Evolutionary conservation across 371 early-diverging fungal species (phyloP), one percentile per base, ranked within the genome.

Genomic region (Syncephalastrum monosporum): DNA sequence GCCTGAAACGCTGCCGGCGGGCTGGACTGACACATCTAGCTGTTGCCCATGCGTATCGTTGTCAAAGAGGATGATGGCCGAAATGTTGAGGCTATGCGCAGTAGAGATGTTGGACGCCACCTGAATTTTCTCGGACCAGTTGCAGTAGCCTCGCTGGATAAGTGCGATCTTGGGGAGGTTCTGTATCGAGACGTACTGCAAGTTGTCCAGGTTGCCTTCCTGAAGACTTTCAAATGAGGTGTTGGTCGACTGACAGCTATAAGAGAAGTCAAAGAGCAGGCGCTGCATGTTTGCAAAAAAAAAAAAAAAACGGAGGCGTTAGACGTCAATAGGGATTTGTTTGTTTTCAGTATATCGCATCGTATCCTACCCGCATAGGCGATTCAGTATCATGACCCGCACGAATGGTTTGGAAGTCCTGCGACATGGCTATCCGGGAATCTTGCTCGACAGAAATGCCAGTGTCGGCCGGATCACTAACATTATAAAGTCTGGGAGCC

Each of bases 61-160:
- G 43, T 78, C 71, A 45, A 67, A 68, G 29, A 78, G 57, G 10
- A 78, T 24, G 12, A 66, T 48, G n/a, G 66, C 71, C 14, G 53
- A 41, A 7, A 78, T 23, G 38, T 63, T 55, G 7, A 78, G 59
- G 1, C 49, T 27, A 50, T 67, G 53, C 13, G 44, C 4, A 2
- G 47, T 23, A 1, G 79, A 65, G n/a, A 73, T 14, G 6, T 15
- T 43, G 21, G 56, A 56, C 1, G 69, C 55, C 0, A 55, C 59
- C 19, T 60, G 17, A 6, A 78, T 41, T 48, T 78, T 78, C 24
- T 67, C 70, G 7, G 65, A 61, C 74, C 75, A 78, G n/a, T 16
- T 47, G 41, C 57, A 55, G 17, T 65, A 50, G 3, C 74, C 69
- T 17, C 76, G 63, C 47, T 60, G 45, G 16, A 73, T 59, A 16